Evolutionary conservation across 1,284 basidiomycete genomes (phyloP), one percentile per base, ranked within the genome.

Genomic region (Boletus sp.): DNA sequence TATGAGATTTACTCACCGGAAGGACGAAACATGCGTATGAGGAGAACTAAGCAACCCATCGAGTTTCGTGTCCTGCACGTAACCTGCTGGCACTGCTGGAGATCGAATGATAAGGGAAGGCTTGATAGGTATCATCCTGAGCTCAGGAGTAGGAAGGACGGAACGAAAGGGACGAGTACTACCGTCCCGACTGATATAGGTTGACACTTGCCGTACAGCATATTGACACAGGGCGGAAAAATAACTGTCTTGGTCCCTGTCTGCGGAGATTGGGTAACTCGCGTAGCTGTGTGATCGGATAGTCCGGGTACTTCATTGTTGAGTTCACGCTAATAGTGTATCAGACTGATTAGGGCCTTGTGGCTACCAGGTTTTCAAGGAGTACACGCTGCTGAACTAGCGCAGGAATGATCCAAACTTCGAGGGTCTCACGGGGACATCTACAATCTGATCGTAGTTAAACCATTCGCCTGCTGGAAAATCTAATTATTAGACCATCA

Each of bases 1-100:
- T n/a, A 40, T n/a, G 28, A n/a, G 1, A 27, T 25, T 35, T 30
- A 46, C 74, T 65, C 61, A 81, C 82, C 80, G 80, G 65, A 81
- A 81, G 40, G 73, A 77, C 6, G 81, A 83, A 46, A 79, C 77
- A 68, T 81, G 80, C 31, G 79, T 65, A 61, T 74, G 66, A 33
- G 69, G 61, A 40, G 70, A 66, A 38, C 38, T 52, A 13, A 59
- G 58, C 17, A 37, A 33, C 38, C 35, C 65, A 50, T 66, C 63
- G 19, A 56, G 50, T 46, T 53, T 67, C 27, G 62, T n/a, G 28
- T 66, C 66, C 50, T 71, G 72, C 59, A 65, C 67, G 55, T 72
- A 68, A 56, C 65, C 73, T 35, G 76, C 71, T 17, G 67, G 65
- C 13, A 56, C 62, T 51, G 21, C 28, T 49, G 54, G 46, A 7